phyloP scores from a whole-genome alignment of 441 rosid genomes.

The Syzygium malaccense region DNA sequence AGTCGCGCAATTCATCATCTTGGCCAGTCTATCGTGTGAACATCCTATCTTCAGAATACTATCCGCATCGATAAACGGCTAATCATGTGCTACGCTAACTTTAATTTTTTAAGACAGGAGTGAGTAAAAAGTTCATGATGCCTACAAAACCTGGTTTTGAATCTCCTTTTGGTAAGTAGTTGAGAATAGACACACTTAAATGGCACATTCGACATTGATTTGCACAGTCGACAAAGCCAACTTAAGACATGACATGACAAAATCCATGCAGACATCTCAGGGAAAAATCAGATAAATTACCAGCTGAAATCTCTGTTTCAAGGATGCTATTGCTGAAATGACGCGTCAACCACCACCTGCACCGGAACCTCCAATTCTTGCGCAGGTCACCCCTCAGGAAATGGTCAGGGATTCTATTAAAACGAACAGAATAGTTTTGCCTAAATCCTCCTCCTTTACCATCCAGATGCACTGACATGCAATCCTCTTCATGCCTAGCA shows the following conservation, averaged over 20 bases:
- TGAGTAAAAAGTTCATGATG: not conserved
- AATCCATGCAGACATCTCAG: not conserved
- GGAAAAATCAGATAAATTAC: slow-evolving; percentile 16
- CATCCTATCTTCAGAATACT: not conserved
- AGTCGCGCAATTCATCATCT: not conserved
- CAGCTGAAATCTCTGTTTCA: slow-evolving; percentile 36
- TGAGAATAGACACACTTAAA: not conserved
- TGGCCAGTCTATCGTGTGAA: not conserved
- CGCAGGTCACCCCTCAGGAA: slow-evolving; percentile 26
- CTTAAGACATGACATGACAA: not conserved
- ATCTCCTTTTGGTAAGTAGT: not conserved
- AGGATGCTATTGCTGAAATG: slow-evolving; percentile 52
- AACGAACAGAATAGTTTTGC: slow-evolving; percentile 21
- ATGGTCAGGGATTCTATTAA: slow-evolving; percentile 30
- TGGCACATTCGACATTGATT: not conserved
- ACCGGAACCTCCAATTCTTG: slow-evolving; percentile 49
- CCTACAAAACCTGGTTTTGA: not conserved
- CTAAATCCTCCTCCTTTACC: slow-evolving; percentile 24
- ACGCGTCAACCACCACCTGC: slow-evolving; percentile 62
- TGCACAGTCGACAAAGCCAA: not conserved
- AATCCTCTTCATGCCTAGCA: slow-evolving; percentile 47
- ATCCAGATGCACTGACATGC: slow-evolving; percentile 38
- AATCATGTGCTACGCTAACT: not conserved
- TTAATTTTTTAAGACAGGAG: not conserved
- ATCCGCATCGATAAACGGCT: not conserved